Base-by-base conservation (phyloP, 2,329 filamentous ascomycete genomes). In the Colletotrichum graminicola region DNA sequence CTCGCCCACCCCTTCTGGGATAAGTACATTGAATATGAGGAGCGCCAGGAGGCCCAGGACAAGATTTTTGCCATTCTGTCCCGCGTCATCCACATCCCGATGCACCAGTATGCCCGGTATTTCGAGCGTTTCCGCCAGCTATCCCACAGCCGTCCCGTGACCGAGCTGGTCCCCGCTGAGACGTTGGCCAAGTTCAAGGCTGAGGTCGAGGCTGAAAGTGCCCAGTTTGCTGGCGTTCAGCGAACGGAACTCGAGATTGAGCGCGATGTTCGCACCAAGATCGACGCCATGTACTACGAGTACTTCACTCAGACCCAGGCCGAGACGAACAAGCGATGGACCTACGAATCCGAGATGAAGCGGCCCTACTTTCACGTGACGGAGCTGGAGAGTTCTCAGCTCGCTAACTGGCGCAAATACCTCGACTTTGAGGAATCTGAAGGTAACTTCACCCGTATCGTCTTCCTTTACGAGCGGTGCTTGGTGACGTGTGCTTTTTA, bases 1-100 rank as follows among this genome's bases (percentile, higher is more conserved):
- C 87, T 97, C 39, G 92, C 95, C 2, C 94, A 98, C 79, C 94
- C 94, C 1, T 98, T 99, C 84, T 99, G 96, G 96, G 96, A 99
- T 82, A 98, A 97, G 83, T 99, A 97, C 78, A 90, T 99, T 74
- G 96, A 98, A 79, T 98, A 97, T 77, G 96, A 98, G 80, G 95
- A 98, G 80, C 92, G 95, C 1, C 87, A 95, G 73, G 94, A 97
- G 77, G 90, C 92, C 0, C 89, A 92, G 18, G 93, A 97, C 74
- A 94, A 91, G 77, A 93, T 98, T 66, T 97, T 97, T 76, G 90
- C 89, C 51, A 94, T 99, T 67, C 87, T 97, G 63, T 87, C 88
- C 73, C 93, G 95, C 65, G 88, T 98, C 67, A 93, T 97, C 65
- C 89, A 93, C 77, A 94, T 98, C 64, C 95, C 96, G 0, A 94